Evolutionary conservation across 805 yeast species (phyloP).

Genomic region (Ogataea paraovalis): DNA sequence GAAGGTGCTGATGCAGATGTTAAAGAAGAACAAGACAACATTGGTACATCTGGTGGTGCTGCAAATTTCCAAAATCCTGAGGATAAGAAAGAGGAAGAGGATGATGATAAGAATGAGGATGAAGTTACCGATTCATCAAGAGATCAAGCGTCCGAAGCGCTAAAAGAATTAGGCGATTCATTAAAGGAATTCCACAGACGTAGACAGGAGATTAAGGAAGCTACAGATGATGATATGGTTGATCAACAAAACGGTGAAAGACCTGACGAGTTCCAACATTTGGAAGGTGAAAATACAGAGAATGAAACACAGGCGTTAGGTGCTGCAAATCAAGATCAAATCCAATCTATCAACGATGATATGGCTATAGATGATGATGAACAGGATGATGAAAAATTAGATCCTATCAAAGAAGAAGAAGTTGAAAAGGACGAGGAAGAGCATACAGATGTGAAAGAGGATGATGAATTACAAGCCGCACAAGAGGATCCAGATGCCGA

Average conservation of each 20-base stretch:
- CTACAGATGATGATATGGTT: slow-evolving; percentile 47
- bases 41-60: slow-evolving; percentile 62
- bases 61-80: slow-evolving; percentile 36
- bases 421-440: slow-evolving; percentile 28
- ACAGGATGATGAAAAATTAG: slow-evolving; percentile 24
- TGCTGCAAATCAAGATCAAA: slow-evolving; percentile 76
- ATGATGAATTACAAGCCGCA: slow-evolving; percentile 24
- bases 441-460: slow-evolving; percentile 12
- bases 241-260: slow-evolving; percentile 58
- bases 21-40: slow-evolving; percentile 47
- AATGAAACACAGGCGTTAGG: slow-evolving; percentile 90
- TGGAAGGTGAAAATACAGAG: slow-evolving; percentile 74
- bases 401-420: slow-evolving; percentile 31
- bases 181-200: slow-evolving; percentile 89
- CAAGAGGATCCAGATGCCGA: slow-evolving; percentile 11
- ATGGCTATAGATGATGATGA: slow-evolving; percentile 76
- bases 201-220: slow-evolving; percentile 79
- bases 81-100: slow-evolving; percentile 36
- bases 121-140: slow-evolving; percentile 54
- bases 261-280: slow-evolving; percentile 84
- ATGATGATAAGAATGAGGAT: slow-evolving; percentile 33
- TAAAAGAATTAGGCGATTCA: slow-evolving; percentile 88
- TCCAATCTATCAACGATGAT: slow-evolving; percentile 72
- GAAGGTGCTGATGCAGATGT: slow-evolving; percentile 37
- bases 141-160: slow-evolving; percentile 67